Conservation (phyloP, 495 filamentous ascomycete genomes). For the Penicillium manginii region DNA sequence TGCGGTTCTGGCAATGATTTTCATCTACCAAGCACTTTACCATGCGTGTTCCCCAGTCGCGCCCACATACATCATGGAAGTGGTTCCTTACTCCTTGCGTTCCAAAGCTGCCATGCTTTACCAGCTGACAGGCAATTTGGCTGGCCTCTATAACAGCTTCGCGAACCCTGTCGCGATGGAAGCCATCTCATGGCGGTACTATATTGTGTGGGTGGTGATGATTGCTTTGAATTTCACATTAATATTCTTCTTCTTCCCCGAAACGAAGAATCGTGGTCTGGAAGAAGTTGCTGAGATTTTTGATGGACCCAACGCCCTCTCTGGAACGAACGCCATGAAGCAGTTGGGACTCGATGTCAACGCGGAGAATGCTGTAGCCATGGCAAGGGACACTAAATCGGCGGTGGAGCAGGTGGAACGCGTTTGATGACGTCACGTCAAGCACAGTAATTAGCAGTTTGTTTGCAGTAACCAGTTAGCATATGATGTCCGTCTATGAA, state of each 20-base stretch:
- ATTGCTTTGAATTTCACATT: slow-evolving; percentile 59
- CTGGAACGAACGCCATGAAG: slow-evolving; percentile 23
- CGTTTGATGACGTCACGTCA: slow-evolving; percentile 3
- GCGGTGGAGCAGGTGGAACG: slow-evolving; percentile 15
- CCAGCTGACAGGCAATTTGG: slow-evolving; percentile 59
- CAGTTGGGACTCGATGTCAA: slow-evolving; percentile 17
- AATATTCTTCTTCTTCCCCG: slow-evolving; percentile 68
- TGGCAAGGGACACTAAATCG: slow-evolving; percentile 8
- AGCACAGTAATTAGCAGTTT: too few relatives aligned
- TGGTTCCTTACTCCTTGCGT: slow-evolving; percentile 67
- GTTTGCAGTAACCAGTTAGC: too few relatives aligned
- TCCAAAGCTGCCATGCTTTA: slow-evolving; percentile 72
- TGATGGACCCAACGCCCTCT: slow-evolving; percentile 58
- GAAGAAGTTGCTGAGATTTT: slow-evolving; percentile 69
- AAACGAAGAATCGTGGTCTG: slow-evolving; percentile 65
- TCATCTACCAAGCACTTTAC: slow-evolving; percentile 14
- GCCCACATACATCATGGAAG: slow-evolving; percentile 66
- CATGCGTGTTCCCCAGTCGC: slow-evolving; percentile 61
- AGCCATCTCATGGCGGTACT: slow-evolving; percentile 61
- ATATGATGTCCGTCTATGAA: too few relatives aligned
- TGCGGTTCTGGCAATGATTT: slow-evolving; percentile 64
- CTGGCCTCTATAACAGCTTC: slow-evolving; percentile 55
- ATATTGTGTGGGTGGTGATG: slow-evolving; percentile 65
- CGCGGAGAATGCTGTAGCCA: slow-evolving; percentile 14
- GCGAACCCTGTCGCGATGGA: slow-evolving; percentile 66